phyloP scores from a whole-genome alignment of 768 basidiomycete genomes.

The Tremella mesenterica region DNA sequence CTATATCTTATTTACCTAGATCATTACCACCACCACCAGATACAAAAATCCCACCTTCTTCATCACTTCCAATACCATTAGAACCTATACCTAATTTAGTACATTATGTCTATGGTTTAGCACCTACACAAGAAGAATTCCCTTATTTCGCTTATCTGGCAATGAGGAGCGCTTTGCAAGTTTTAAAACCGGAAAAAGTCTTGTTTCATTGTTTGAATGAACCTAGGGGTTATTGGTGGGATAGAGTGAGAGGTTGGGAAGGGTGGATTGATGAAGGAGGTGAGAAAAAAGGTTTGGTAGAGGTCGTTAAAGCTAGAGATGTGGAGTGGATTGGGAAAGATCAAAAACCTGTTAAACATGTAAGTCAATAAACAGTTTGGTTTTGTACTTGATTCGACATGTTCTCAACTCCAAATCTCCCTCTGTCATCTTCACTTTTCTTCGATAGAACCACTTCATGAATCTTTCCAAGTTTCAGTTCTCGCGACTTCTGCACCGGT shows the following conservation, averaged over 20 bases:
- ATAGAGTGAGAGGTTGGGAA: slow-evolving; percentile 27
- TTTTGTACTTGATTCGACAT: neutral
- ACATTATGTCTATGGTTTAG: slow-evolving; percentile 43
- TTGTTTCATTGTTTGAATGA: slow-evolving; percentile 41
- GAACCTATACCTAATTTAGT: slow-evolving; percentile 36
- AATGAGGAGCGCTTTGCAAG: slow-evolving; percentile 36
- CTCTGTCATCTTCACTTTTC: neutral
- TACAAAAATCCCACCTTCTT: slow-evolving; percentile 4
- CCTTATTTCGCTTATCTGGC: slow-evolving; percentile 41
- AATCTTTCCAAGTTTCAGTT: too few relatives aligned
- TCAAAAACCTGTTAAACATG: slow-evolving; percentile 26
- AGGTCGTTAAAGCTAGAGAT: slow-evolving; percentile 29
- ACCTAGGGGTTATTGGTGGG: slow-evolving; percentile 42
- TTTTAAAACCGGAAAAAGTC: slow-evolving; percentile 34
- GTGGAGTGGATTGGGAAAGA: slow-evolving; percentile 26
- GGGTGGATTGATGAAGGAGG: slow-evolving; percentile 20
- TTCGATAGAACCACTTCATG: neutral
- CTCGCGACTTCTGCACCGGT: too few relatives aligned
- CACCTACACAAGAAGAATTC: slow-evolving; percentile 29
- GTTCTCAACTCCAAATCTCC: neutral
- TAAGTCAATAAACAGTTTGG: slow-evolving; percentile 3
- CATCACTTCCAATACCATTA: slow-evolving; percentile 15
- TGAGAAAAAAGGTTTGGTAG: slow-evolving; percentile 15
- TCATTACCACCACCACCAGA: slow-evolving; percentile 20
- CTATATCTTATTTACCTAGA: slow-evolving; percentile 10